Conservation (phyloP, 352 stramenopile genomes). For the Pythium phragmiticola region DNA sequence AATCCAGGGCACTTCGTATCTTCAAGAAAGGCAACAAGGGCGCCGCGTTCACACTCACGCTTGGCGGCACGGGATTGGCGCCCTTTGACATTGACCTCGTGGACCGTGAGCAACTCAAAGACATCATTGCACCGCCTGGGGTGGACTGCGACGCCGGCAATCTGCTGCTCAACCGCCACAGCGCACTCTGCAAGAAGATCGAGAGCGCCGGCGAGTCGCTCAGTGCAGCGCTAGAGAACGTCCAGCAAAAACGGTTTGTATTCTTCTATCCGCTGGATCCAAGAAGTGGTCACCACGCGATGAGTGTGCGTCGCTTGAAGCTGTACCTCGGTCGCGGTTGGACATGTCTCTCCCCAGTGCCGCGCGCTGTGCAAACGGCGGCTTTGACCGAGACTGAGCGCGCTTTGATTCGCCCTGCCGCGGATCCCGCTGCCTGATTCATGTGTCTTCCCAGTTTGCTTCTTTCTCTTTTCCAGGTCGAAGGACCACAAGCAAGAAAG, state of each 20-base stretch:
- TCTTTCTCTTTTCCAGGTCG: background rate
- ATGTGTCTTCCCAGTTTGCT: background rate
- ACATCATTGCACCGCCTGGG: slow-evolving; percentile 12
- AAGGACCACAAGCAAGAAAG: slow-evolving; percentile 2
- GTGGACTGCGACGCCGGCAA: slow-evolving; percentile 31
- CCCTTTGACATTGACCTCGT: slow-evolving; percentile 32
- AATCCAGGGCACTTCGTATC: background rate
- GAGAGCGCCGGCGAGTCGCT: slow-evolving; percentile 14
- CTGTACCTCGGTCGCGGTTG: slow-evolving; percentile 30
- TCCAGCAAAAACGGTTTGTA: slow-evolving; percentile 20
- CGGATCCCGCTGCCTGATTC: background rate
- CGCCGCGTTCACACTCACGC: background rate
- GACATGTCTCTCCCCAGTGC: slow-evolving; percentile 24
- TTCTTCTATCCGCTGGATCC: slow-evolving; percentile 24
- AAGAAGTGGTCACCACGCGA: slow-evolving; percentile 4
- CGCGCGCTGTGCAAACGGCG: background rate
- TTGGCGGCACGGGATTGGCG: background rate
- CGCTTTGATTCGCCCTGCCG: slow-evolving; percentile 3
- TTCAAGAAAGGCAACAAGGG: background rate
- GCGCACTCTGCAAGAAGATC: slow-evolving; percentile 26
- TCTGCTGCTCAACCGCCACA: slow-evolving; percentile 19
- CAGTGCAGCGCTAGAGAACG: slow-evolving; percentile 12
- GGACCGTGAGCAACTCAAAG: slow-evolving; percentile 1
- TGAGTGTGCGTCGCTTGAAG: slow-evolving; percentile 14
- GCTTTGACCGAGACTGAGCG: slow-evolving; percentile 10